Conservation (phyloP, 768 basidiomycete genomes). For the Mycena albidolilacea region DNA sequence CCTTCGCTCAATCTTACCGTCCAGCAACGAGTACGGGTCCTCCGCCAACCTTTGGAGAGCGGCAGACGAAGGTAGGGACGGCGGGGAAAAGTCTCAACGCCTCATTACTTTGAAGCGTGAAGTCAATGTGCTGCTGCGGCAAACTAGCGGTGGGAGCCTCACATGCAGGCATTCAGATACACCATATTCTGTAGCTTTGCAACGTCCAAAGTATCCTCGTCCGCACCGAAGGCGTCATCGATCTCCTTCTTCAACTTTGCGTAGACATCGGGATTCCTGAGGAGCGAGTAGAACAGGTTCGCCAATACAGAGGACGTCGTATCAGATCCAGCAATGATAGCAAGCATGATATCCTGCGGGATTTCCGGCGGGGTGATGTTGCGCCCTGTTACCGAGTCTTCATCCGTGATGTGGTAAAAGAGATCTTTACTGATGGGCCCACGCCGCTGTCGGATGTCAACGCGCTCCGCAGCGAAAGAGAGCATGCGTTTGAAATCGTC, state of each 20-base stretch:
- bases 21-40: conserved; percentile 10
- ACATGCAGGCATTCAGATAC: no score
- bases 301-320: no score
- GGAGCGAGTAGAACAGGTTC: no score
- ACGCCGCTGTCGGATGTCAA: no score
- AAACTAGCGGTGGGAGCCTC: no score
- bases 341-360: conserved; percentile 10
- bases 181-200: background rate
- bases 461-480: conserved; percentile 10
- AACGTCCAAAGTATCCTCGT: conserved; percentile 15
- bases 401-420: conserved; percentile 13
- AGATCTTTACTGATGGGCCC: background rate
- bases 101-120: conserved; percentile 11
- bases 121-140: no score
- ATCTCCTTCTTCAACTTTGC: conserved; percentile 13
- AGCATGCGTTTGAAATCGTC: conserved; percentile 13
- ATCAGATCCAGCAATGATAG: background rate
- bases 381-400: conserved; percentile 12
- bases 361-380: conserved; percentile 14
- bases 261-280: conserved; percentile 5
- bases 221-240: conserved; percentile 6
- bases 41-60: conserved; percentile 18
- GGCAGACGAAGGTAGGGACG: conserved; percentile 17
- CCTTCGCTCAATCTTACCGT: no score
- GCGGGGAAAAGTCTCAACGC: conserved; percentile 18